These are phyloP conservation scores for Fusarium sp. DNA, from an alignment of 2,329 filamentous ascomycete genomes.

Conservation along the genomic window DNA sequence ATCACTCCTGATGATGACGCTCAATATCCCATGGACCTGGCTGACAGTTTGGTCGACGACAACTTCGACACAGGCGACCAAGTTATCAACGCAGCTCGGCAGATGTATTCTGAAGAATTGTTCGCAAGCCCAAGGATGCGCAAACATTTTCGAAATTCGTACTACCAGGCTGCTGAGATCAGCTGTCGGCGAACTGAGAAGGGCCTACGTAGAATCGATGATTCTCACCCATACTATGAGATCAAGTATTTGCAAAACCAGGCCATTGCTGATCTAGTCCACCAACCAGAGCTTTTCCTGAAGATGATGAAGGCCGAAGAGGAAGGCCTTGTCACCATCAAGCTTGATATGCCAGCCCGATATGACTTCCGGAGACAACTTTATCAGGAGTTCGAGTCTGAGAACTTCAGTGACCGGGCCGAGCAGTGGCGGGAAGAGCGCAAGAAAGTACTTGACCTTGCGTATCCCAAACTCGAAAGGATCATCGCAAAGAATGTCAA, in stretches of 20 bases:
- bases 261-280: conserved; percentile 81
- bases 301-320: conserved; percentile 98
- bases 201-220: conserved; percentile 90
- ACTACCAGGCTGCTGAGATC: conserved; percentile 84
- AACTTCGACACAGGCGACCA: conserved; percentile 80
- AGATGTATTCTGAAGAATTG: conserved; percentile 92
- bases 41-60: conserved; percentile 77
- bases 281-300: conserved; percentile 87
- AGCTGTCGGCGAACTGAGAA: conserved; percentile 94
- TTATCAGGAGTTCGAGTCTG: conserved; percentile 86
- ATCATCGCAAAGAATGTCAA: conserved; percentile 93
- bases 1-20: conserved; percentile 86
- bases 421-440: conserved; percentile 95
- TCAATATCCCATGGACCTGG: conserved; percentile 84
- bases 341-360: conserved; percentile 78
- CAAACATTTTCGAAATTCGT: conserved; percentile 83
- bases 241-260: conserved; percentile 96
- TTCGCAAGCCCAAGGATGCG: conserved; percentile 88
- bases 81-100: conserved; percentile 81
- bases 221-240: conserved; percentile 95
- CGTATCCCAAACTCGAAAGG: conserved; percentile 82
- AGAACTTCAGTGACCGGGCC: conserved; percentile 93
- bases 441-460: conserved; percentile 82
- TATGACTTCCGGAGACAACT: conserved; percentile 80
- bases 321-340: conserved; percentile 89